Evolutionary conservation across 2,329 filamentous ascomycete genomes (phyloP).

Genomic region (Mollisiaceae sp.): DNA sequence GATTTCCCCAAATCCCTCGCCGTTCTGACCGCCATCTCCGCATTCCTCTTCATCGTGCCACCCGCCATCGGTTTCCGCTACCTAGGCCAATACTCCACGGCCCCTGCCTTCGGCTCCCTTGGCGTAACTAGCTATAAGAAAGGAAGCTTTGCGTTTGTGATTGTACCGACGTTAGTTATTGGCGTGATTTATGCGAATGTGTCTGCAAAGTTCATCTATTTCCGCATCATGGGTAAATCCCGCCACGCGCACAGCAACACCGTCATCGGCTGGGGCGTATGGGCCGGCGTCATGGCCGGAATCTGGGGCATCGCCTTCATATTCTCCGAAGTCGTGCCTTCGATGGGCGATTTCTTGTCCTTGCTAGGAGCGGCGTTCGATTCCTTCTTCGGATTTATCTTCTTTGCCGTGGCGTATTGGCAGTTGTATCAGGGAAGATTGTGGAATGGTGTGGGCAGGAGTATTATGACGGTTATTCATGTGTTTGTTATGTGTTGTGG

Average conservation of each 20-base stretch:
- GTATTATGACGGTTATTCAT: conserved; percentile 51
- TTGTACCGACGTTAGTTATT: conserved; percentile 55
- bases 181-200: conserved; percentile 57
- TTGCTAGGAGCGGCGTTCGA: conserved; percentile 54
- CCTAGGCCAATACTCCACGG: conserved; percentile 54
- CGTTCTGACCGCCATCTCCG: conserved; percentile 50
- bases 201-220: conserved; percentile 53
- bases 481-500: conserved; percentile 51
- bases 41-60: conserved; percentile 55
- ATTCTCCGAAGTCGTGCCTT: conserved; percentile 54
- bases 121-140: conserved; percentile 53
- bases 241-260: conserved; percentile 54
- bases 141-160: conserved; percentile 55
- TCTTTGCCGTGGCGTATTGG: conserved; percentile 55
- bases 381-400: conserved; percentile 57
- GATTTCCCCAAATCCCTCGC: conserved; percentile 57
- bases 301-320: conserved; percentile 53
- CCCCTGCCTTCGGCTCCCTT: conserved; percentile 54
- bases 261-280: conserved; percentile 52
- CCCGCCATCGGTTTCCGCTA: conserved; percentile 55
- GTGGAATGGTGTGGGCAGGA: conserved; percentile 45
- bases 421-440: conserved; percentile 49
- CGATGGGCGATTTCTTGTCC: conserved; percentile 56
- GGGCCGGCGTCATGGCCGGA: conserved; percentile 47
- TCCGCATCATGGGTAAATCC: conserved; percentile 49